phyloP scores from a whole-genome alignment of 2,329 filamentous ascomycete species.

The Daldinia eschscholtzii region DNA sequence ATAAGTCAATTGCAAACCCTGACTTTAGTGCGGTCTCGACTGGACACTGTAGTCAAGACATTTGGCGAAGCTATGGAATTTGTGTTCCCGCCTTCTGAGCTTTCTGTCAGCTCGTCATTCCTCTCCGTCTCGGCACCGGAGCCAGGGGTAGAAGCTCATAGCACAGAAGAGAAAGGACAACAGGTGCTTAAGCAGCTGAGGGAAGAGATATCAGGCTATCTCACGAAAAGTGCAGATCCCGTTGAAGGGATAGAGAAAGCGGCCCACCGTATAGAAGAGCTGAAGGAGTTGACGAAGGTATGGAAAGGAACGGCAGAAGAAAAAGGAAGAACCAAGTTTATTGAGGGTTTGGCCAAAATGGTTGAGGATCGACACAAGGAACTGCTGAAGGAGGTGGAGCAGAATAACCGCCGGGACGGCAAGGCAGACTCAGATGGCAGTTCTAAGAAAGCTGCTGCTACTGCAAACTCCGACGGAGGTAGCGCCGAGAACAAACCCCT shows the following conservation, averaged over 20 bases:
- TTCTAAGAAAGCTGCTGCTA: conserved; percentile 53
- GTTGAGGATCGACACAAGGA: conserved; percentile 80
- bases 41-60: conserved; percentile 89
- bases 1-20: conserved; percentile 86
- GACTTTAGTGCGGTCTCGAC: conserved; percentile 82
- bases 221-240: conserved; percentile 69
- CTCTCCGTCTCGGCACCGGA: conserved; percentile 91
- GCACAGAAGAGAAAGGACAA: conserved; percentile 87
- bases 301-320: conserved; percentile 98
- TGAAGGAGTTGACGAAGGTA: conserved; percentile 80
- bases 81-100: conserved; percentile 87
- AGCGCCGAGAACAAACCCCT: conserved; percentile 58
- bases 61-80: conserved; percentile 98
- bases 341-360: conserved; percentile 83
- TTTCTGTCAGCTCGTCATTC: conserved; percentile 86
- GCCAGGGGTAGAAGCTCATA: conserved; percentile 70
- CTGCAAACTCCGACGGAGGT: conserved; percentile 47
- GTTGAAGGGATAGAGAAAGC: conserved; percentile 80
- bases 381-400: conserved; percentile 65
- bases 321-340: conserved; percentile 82
- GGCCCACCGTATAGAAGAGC: conserved; percentile 77
- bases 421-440: conserved; percentile 52
- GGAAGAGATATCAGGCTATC: conserved; percentile 76
- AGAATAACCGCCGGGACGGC: conserved; percentile 55
- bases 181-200: conserved; percentile 79